A percentile compares a stretch with the other conserved stretches of the same genome.
Evolutionary conservation across 208 protist genomes (phyloP).

Genomic region (Phytomonas sp.): DNA sequence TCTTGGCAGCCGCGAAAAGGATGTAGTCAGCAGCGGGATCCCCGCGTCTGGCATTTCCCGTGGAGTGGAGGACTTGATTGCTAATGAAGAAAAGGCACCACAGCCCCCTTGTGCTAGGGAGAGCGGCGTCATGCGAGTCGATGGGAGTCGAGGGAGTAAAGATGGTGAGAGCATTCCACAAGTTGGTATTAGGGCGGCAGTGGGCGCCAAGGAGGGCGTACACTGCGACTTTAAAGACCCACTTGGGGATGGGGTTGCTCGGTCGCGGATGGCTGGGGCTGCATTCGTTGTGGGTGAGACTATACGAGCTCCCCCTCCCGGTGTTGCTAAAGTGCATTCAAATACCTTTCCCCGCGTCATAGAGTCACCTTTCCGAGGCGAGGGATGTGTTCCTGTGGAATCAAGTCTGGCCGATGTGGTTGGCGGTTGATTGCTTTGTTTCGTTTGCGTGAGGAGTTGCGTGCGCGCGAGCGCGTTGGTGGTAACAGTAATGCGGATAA

Average conservation of each 20-base stretch:
- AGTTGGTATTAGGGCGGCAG: neutral
- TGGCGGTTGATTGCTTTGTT: neutral
- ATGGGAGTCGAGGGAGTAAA: neutral
- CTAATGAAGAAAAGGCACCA: neutral
- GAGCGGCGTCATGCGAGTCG: neutral
- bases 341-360: neutral
- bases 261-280: neutral
- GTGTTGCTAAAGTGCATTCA: neutral
- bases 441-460: neutral
- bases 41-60: neutral
- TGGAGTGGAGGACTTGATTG: neutral
- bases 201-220: neutral
- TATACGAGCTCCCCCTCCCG: neutral
- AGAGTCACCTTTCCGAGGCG: neutral
- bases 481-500: constrained; percentile 25
- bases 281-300: neutral
- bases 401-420: neutral
- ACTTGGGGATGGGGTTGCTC: neutral
- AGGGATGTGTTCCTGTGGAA: neutral
- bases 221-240: neutral
- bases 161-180: neutral
- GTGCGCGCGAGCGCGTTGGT: constrained; percentile 20
- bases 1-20: neutral
- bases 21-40: neutral
- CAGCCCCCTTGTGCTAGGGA: neutral